Evolutionary conservation across 208 protist species (phyloP), one percentile per base, ranked within the genome.

Genomic region (Leishmania mexicana): DNA sequence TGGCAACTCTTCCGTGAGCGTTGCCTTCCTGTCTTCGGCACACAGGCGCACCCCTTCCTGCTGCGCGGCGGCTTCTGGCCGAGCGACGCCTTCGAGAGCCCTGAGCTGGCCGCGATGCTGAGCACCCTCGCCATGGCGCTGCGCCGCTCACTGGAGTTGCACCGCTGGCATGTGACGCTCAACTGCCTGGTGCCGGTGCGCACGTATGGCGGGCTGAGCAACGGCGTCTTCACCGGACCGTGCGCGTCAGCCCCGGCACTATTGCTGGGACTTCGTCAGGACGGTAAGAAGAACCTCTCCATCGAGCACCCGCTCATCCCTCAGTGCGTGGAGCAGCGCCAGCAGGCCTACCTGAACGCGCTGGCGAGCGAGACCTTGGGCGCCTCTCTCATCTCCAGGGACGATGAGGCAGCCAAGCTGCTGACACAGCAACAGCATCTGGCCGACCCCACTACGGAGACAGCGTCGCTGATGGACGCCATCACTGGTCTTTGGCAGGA

Each of bases 11-110:
- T 98, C 84, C 87, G 91, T 75, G 92, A 95, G 79, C 85, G 91
- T 49, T 98, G 95, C 77, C 79, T 95, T 75, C 95, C 95, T 8
- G 72, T 96, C 38, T 95, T 96, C 64, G 90, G 87, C 73, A 93
- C 86, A 51, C 71, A 85, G 83, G 93, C 92, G 31, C 93, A 96
- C 81, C 91, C 92, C 31, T 96, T 96, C 78, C 86, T 98, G 51
- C 88, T 98, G 35, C 91, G 93, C 38, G 95, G 95, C 51, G 95
- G 95, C 83, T 98, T 98, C 85, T 98, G 95, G 93, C 92, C 92
- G 24, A 92, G 88, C 80, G 81, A 92, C 28, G 91, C 95, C 38
- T 98, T 96, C 81, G 93, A 98, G 58, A 94, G 91, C 60, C 92
- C 95, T 7, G 86, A 93, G 58, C 81, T 98, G 31, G 91, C 90